Evolutionary conservation across 768 basidiomycete genomes (phyloP).

Genomic region (Cystofilobasidium macerans): DNA sequence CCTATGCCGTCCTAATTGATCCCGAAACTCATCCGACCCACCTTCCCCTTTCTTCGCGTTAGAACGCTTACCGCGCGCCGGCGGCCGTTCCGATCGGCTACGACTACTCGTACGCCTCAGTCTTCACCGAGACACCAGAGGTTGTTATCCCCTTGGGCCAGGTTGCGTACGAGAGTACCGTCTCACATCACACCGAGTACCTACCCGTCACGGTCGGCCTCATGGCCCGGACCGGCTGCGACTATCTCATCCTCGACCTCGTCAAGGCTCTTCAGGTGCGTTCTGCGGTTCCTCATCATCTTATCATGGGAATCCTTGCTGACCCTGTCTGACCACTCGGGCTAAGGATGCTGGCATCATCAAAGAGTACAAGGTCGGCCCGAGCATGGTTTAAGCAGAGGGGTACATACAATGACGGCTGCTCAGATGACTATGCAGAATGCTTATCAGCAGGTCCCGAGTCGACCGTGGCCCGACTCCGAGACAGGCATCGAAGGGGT

Average conservation of each 20-base stretch:
- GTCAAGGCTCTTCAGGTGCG: constrained; percentile 29
- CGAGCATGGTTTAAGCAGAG: not conserved
- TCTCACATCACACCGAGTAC: constrained; percentile 31
- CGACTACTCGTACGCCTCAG: constrained; percentile 25
- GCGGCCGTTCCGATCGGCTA: constrained; percentile 25
- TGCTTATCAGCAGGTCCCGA: no score
- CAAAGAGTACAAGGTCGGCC: not conserved
- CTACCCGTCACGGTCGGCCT: constrained; percentile 32
- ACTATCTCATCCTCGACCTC: constrained; percentile 33
- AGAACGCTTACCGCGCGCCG: constrained; percentile 26
- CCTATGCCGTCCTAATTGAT: not conserved
- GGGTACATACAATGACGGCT: no score
- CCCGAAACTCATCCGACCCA: not conserved
- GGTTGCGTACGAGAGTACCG: constrained; percentile 30
- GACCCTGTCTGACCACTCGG: not conserved
- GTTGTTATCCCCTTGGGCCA: constrained; percentile 32
- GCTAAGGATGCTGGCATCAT: not conserved
- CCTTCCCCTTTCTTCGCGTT: not conserved
- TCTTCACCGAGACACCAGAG: constrained; percentile 29
- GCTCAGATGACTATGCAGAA: no score
- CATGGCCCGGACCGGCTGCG: constrained; percentile 32
- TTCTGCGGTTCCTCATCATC: not conserved
- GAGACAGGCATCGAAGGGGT: no score
- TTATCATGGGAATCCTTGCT: not conserved
- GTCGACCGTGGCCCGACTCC: no score